Evolutionary conservation across 2,329 filamentous ascomycete genomes (phyloP).

Genomic region (Hirsutella minnesotensis): DNA sequence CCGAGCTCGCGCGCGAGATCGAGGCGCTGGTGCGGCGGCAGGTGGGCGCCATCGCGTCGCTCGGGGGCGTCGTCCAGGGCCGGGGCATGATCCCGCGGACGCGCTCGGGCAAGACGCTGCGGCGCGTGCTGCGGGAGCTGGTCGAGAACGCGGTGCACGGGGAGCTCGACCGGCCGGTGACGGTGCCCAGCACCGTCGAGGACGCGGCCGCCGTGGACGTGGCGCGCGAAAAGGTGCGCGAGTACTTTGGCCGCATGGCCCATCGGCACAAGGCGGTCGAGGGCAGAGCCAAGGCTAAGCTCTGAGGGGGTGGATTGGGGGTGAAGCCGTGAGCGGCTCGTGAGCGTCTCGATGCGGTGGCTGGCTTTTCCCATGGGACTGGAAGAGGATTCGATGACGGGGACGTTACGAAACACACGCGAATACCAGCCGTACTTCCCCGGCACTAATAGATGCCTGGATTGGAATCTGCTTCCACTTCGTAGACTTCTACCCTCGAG

Average conservation of each 20-base stretch:
- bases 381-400: too few species aligned
- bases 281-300: constrained; percentile 39
- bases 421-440: too few species aligned
- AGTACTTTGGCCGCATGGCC: constrained; percentile 56
- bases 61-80: constrained; percentile 79
- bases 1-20: constrained; percentile 44
- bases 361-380: too few species aligned
- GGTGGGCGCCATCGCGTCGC: constrained; percentile 75
- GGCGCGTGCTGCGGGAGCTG: constrained; percentile 70
- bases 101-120: constrained; percentile 78
- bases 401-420: too few species aligned
- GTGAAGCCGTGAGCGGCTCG: too few species aligned
- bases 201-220: constrained; percentile 64
- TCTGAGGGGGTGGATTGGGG: constrained; percentile 21
- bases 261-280: constrained; percentile 31
- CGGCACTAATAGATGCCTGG: too few species aligned
- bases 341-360: too few species aligned
- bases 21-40: constrained; percentile 63
- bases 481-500: too few species aligned
- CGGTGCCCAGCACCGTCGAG: constrained; percentile 75
- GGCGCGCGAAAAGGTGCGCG: constrained; percentile 56
- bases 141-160: constrained; percentile 70
- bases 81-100: constrained; percentile 86
- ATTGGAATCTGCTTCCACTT: too few species aligned
- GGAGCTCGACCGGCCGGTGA: constrained; percentile 59